A percentile compares a stretch with the other conserved stretches of the same genome.
These are phyloP conservation scores for Kwoniella shandongensis DNA, from an alignment of 768 basidiomycete species.

Conservation along the genomic window DNA sequence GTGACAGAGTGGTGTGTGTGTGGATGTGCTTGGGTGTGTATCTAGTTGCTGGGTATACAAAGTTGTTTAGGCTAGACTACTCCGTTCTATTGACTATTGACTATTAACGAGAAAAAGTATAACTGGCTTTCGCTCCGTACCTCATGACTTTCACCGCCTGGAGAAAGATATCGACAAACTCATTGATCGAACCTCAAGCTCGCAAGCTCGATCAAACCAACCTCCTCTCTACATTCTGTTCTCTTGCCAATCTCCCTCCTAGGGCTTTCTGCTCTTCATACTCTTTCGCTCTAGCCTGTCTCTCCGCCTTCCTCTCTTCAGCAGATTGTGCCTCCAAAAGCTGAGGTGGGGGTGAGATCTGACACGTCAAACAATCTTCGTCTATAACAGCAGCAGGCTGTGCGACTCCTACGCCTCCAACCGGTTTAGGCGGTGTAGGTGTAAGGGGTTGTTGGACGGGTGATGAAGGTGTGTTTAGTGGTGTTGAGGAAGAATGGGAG, in stretches of 20 bases:
- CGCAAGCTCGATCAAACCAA: too few relatives aligned
- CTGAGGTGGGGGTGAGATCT: constrained; percentile 40
- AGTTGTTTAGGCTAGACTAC: too few relatives aligned
- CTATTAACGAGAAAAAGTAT: too few relatives aligned
- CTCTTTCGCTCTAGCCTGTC: constrained; percentile 37
- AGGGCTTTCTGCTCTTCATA: constrained; percentile 45
- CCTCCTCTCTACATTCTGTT: constrained; percentile 32
- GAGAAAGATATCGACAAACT: too few relatives aligned
- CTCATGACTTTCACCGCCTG: too few relatives aligned
- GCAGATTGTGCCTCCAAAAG: constrained; percentile 34
- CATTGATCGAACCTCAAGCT: too few relatives aligned
- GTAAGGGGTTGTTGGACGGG: constrained; percentile 15
- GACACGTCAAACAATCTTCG: constrained; percentile 40
- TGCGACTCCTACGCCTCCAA: too few relatives aligned
- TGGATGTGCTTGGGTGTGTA: not conserved
- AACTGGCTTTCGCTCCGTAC: too few relatives aligned
- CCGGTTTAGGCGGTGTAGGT: constrained; percentile 1
- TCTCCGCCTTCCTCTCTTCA: constrained; percentile 30
- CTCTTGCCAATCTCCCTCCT: constrained; percentile 33
- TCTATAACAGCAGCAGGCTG: constrained; percentile 39
- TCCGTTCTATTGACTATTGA: too few relatives aligned
- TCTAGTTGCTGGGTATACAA: not conserved
- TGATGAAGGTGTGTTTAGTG: constrained; percentile 27
- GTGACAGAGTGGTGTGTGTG: not conserved
- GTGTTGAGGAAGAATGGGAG: constrained; percentile 14